Evolutionary conservation across 441 rosid genomes (phyloP).

Genomic region (Corymbia citriodora): DNA sequence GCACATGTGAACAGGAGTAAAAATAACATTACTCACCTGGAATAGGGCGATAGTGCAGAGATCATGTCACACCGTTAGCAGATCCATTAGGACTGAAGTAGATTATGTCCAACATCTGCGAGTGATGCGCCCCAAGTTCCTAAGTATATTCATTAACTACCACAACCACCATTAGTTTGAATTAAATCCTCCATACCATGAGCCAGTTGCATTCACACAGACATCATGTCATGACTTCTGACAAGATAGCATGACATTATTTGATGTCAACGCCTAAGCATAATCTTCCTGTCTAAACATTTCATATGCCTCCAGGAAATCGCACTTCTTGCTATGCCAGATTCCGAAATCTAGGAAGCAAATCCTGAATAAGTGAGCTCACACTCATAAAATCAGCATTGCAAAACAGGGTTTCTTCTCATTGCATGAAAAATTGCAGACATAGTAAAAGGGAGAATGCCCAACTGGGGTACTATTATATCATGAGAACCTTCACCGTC

Average conservation of each 20-base stretch:
- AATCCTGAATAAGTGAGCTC: not conserved
- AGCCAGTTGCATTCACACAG: not conserved
- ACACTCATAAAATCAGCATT: not conserved
- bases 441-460: not conserved
- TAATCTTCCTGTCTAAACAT: not conserved
- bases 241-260: not conserved
- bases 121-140: not conserved
- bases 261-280: not conserved
- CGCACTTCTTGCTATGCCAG: not conserved
- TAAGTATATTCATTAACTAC: not conserved
- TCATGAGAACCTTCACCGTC: not conserved
- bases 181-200: not conserved
- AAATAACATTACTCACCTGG: not conserved
- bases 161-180: not conserved
- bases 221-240: not conserved
- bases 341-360: not conserved
- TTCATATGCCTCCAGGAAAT: not conserved
- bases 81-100: not conserved
- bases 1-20: not conserved
- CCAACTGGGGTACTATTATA: not conserved
- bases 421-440: not conserved
- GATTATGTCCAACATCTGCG: not conserved
- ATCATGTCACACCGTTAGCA: not conserved
- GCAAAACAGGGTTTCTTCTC: not conserved
- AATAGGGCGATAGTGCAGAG: not conserved